A percentile compares a stretch with the other conserved stretches of the same genome.
Conservation (phyloP, 306 rosid genomes). For the Prunus mira region DNA sequence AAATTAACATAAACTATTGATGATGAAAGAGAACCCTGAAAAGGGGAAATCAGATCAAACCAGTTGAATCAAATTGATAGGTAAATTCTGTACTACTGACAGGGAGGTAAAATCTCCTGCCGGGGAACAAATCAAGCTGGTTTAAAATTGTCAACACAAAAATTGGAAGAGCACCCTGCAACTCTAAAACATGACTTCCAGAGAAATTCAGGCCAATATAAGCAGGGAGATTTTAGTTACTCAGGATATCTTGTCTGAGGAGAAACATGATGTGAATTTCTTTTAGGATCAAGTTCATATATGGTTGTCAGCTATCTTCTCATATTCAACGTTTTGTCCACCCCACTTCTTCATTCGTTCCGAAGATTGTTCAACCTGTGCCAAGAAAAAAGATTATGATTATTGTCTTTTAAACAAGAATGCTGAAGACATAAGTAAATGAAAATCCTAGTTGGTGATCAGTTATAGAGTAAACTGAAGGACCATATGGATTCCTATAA, state of each 20-base stretch:
- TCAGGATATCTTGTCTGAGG: too few relatives aligned
- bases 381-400: background rate
- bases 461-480: background rate
- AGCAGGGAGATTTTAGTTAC: background rate
- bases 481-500: background rate
- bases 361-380: slow-evolving; percentile 44
- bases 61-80: background rate
- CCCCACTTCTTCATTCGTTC: slow-evolving; percentile 55
- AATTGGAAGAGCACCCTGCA: background rate
- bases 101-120: background rate
- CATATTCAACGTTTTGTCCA: slow-evolving; percentile 32
- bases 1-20: background rate
- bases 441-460: too few relatives aligned
- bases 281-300: slow-evolving; percentile 6
- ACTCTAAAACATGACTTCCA: background rate
- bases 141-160: background rate
- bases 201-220: background rate
- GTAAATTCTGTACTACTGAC: background rate
- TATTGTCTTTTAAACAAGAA: too few relatives aligned
- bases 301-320: background rate
- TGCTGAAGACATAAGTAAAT: too few relatives aligned
- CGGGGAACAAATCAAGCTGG: background rate
- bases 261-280: background rate
- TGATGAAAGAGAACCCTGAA: too few relatives aligned
- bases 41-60: background rate